phyloP scores from a whole-genome alignment of 2,329 filamentous ascomycete genomes.

The Elsinoe australis region DNA sequence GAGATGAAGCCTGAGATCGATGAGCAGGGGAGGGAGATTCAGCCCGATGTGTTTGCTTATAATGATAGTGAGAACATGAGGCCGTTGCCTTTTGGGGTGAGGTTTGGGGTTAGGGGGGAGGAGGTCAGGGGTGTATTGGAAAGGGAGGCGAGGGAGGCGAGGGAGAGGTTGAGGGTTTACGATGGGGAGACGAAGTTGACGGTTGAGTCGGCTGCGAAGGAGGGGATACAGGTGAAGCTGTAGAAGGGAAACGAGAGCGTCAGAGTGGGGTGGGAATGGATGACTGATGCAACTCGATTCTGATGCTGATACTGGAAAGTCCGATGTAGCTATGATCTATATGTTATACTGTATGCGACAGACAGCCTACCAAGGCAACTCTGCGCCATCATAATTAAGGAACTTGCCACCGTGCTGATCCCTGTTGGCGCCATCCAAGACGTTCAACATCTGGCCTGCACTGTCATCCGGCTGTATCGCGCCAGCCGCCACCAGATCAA shows the following conservation, averaged over 20 bases:
- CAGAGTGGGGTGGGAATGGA: too few relatives aligned
- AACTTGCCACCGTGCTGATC: constrained; percentile 11
- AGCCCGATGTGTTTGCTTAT: constrained; percentile 3
- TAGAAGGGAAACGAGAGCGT: not conserved
- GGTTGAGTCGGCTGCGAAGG: constrained; percentile 5
- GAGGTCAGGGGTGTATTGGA: not conserved
- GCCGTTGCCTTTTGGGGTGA: constrained; percentile 6
- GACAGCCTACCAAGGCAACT: constrained; percentile 4
- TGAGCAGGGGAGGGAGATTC: not conserved
- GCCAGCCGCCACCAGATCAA: not conserved
- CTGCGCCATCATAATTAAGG: not conserved
- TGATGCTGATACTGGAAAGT: too few relatives aligned
- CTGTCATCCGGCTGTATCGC: not conserved
- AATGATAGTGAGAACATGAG: constrained; percentile 14
- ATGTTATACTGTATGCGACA: not conserved
- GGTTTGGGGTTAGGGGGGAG: constrained; percentile 5
- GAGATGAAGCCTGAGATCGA: not conserved
- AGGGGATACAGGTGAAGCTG: not conserved
- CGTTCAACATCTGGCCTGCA: not conserved
- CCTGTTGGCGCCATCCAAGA: not conserved
- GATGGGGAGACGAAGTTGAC: constrained; percentile 10
- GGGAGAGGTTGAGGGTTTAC: not conserved
- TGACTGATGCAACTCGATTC: too few relatives aligned
- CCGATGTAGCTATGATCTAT: not conserved
- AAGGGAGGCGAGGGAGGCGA: constrained; percentile 3